Conservation (phyloP, 2,329 filamentous ascomycete species). For the Arthrobotrys sinensis region DNA sequence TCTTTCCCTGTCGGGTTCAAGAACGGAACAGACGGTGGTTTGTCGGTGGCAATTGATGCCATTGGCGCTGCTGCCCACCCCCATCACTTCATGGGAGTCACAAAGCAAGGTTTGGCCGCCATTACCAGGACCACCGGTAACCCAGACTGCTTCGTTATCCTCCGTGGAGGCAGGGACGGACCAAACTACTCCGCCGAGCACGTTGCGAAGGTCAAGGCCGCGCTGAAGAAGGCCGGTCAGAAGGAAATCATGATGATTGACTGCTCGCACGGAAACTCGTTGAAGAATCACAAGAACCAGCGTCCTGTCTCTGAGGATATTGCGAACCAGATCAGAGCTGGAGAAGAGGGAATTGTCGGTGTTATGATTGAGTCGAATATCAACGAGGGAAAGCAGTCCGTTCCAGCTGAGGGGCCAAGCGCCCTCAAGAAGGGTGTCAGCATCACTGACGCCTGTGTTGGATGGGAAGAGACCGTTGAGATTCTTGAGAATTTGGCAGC, state of each 20-base stretch:
- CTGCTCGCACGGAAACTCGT: conserved; percentile 95
- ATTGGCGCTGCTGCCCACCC: conserved; percentile 92
- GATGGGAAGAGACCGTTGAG: conserved; percentile 88
- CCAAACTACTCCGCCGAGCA: conserved; percentile 93
- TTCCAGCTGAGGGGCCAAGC: conserved; percentile 79
- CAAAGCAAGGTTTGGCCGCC: conserved; percentile 93
- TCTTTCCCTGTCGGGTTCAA: conserved; percentile 99
- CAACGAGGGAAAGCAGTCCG: conserved; percentile 93
- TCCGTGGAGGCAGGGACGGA: conserved; percentile 91
- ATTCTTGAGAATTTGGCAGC: conserved; percentile 84
- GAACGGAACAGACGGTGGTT: conserved; percentile 94
- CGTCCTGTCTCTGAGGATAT: conserved; percentile 88
- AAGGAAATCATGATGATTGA: conserved; percentile 92
- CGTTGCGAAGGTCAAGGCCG: conserved; percentile 85
- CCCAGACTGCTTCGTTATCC: conserved; percentile 96
- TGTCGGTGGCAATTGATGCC: conserved; percentile 92
- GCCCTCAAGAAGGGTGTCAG: conserved; percentile 93
- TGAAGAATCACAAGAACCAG: conserved; percentile 98
- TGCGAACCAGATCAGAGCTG: conserved; percentile 85
- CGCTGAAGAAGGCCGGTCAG: conserved; percentile 81
- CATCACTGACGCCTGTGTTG: conserved; percentile 97
- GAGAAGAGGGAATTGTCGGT: conserved; percentile 91
- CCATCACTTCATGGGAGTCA: conserved; percentile 97
- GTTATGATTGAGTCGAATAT: conserved; percentile 99
- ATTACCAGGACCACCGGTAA: conserved; percentile 96